A percentile compares a stretch with the other conserved stretches of the same genome.
Evolutionary conservation across 345 rosid species (phyloP).

Genomic region (Draba incana): DNA sequence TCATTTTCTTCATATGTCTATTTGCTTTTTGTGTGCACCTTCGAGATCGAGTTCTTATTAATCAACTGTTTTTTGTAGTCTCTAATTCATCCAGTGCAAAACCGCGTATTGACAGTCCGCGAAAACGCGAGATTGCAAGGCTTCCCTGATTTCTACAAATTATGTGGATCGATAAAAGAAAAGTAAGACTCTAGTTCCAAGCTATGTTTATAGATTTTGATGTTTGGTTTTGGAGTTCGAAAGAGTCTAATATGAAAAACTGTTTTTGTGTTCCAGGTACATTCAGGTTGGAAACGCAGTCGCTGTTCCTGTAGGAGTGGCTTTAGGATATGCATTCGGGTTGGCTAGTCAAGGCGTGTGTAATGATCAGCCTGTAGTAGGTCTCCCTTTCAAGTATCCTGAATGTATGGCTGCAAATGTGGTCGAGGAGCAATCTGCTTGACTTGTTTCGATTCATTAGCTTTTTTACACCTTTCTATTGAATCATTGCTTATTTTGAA

Average conservation of each 20-base stretch:
- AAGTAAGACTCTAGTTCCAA: constrained; percentile 34
- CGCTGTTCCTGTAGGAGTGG: constrained; percentile 47
- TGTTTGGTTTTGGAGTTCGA: too few species aligned
- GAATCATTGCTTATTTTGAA: too few species aligned
- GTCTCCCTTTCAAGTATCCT: constrained; percentile 39
- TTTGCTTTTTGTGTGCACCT: neutral
- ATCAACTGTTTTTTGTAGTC: constrained; percentile 13
- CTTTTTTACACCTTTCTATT: too few species aligned
- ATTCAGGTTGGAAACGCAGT: constrained; percentile 52
- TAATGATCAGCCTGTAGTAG: constrained; percentile 30
- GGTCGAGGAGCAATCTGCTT: too few species aligned
- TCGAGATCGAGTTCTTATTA: too few species aligned
- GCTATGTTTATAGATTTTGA: constrained; percentile 5
- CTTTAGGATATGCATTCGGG: constrained; percentile 45
- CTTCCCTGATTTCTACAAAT: constrained; percentile 51
- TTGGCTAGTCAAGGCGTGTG: constrained; percentile 39
- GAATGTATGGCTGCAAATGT: constrained; percentile 4
- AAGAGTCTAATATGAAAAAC: too few species aligned
- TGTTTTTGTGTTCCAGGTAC: constrained; percentile 40
- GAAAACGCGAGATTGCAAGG: constrained; percentile 59
- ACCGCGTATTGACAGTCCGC: constrained; percentile 49
- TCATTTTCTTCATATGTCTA: neutral
- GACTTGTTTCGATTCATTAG: too few species aligned
- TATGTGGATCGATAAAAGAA: constrained; percentile 47
- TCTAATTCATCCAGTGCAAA: constrained; percentile 49